phyloP scores from a whole-genome alignment of 352 stramenopile genomes.

The Phytopythium ostracodes region DNA sequence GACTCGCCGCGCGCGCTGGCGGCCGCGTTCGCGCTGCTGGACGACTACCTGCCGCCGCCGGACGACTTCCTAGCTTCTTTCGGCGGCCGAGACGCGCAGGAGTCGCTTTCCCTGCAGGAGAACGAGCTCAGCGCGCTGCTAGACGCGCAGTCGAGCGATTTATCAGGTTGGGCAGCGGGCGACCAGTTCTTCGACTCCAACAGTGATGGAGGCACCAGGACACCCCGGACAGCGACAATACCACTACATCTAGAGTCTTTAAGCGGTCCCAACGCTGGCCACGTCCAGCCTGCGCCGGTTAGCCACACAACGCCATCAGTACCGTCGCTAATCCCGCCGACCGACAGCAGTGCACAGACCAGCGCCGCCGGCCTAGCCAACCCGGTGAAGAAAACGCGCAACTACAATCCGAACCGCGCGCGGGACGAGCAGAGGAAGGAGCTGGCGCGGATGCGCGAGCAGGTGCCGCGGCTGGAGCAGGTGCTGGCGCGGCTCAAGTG shows the following conservation, averaged over 20 bases:
- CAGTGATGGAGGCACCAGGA: background rate
- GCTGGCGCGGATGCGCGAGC: constrained; percentile 5
- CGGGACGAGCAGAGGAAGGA: constrained; percentile 7
- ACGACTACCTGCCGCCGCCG: background rate
- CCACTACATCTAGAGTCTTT: too few species aligned
- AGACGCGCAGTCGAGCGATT: background rate
- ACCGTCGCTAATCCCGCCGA: background rate
- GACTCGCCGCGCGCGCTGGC: constrained; percentile 1
- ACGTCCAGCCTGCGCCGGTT: background rate
- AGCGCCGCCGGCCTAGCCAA: too few species aligned
- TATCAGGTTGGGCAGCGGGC: background rate
- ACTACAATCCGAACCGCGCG: constrained; percentile 8
- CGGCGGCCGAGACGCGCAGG: background rate
- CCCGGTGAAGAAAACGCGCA: constrained; percentile 2
- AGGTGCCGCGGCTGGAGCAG: constrained; percentile 6
- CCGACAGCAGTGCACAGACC: too few species aligned
- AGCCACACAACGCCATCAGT: background rate
- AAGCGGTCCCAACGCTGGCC: too few species aligned
- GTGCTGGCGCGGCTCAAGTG: constrained; percentile 7
- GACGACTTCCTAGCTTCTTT: background rate
- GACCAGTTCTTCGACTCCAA: background rate
- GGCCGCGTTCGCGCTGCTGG: constrained; percentile 2
- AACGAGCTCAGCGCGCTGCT: background rate
- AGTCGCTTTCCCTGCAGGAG: constrained; percentile 1
- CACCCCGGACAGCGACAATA: too few species aligned